Evolutionary conservation across 2,329 filamentous ascomycete species (phyloP), one percentile per base, ranked within the genome.

Genomic region (Grosmannia clavigera): DNA sequence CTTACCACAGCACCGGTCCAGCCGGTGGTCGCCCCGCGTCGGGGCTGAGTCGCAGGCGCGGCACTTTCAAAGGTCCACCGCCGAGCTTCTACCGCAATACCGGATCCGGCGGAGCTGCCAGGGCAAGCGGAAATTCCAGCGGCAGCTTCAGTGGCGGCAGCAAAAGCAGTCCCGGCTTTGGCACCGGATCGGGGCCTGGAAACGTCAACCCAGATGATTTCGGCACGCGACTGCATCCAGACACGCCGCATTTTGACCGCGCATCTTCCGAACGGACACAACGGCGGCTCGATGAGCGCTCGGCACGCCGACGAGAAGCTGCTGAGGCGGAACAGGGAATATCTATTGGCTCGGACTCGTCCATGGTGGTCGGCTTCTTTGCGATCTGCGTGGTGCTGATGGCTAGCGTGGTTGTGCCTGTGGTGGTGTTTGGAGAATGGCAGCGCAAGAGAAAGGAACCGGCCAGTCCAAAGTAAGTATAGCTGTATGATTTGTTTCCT

Each of bases 11-110:
- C 66, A 74, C 75, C 19, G 75, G 78, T 58, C 87, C 84, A 0
- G 86, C 85, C 3, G 90, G 90, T 58, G 84, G 86, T 1, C 83
- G 94, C 0, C 85, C 92, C 0, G 84, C 94, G 0, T 90, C 84
- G 1, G 94, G 94, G 0, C 76, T 99, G 38, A 91, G 86, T 70
- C 82, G 86, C 50, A 82, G 92, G 29, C 79, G 90, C 3, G 83
- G 84, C 2, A 79, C 85, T 5, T 96, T 95, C 72, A 82, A 82
- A 25, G 92, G 92, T 0, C 92, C 94, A 3, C 92, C 94, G 57
- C 92, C 92, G 0, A 89, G 84, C 64, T 97, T 96, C 75, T 96
- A 90, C 72, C 81, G 86, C 22, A 85, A 71, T 60, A 72, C 69
- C 0, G 70, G 70, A n/a, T 61, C 61, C n/a, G 64, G 61, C 40